phyloP scores from a whole-genome alignment of 345 rosid genomes.

The Eucalyptus curtisii region DNA sequence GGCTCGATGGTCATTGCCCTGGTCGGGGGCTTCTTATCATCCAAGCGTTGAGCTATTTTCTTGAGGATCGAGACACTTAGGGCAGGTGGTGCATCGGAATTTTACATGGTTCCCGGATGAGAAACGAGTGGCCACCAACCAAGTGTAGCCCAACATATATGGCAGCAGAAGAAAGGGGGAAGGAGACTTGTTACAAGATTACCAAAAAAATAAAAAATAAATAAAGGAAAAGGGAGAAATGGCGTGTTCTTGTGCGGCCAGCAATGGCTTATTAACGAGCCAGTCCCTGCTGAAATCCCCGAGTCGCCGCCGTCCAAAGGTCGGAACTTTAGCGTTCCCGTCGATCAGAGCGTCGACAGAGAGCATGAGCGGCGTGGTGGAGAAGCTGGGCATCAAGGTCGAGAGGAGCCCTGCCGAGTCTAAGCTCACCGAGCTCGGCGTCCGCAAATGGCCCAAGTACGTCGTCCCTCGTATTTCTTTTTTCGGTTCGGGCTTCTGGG shows the following conservation, averaged over 20 bases:
- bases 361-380: conserved; percentile 28
- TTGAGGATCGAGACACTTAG: neutral
- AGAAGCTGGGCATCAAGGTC: conserved; percentile 58
- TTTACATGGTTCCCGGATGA: neutral
- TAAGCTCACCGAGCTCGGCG: conserved; percentile 64
- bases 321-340: neutral
- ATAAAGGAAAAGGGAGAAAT: neutral
- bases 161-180: neutral
- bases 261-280: neutral
- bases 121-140: neutral
- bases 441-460: conserved; percentile 78
- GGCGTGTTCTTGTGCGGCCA: neutral
- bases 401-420: conserved; percentile 69
- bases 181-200: neutral
- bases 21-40: too few species aligned
- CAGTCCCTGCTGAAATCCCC: neutral
- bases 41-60: neutral
- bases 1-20: too few species aligned
- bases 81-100: neutral
- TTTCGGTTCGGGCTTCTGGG: neutral
- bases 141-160: neutral
- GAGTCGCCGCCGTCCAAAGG: neutral
- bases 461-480: neutral
- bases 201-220: neutral
- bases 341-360: conserved; percentile 25